Evolutionary conservation across 179 eudicot species (phyloP), one percentile per base, ranked within the genome.

Genomic region (Beta lomatogona): DNA sequence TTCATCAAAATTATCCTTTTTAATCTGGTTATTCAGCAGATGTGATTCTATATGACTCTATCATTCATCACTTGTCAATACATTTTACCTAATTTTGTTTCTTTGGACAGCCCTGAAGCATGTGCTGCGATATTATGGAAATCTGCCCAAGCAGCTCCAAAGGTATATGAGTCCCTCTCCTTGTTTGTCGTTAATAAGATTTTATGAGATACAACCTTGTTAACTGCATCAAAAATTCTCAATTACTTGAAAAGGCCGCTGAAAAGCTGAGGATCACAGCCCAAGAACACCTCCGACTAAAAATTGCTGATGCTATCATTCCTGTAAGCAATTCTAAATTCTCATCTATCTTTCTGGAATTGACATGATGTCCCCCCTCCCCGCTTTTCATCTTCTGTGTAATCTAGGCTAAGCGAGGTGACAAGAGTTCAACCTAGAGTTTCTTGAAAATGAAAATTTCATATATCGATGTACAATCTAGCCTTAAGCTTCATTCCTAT

Each of bases 71-170:
- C 9, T 70, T 45, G n/a, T 18, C 25, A 71, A 19, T n/a, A 44
- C 53, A 44, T 31, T n/a, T 31, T 45, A 69, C 22, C 31, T 71
- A 15, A 21, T 41, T 19, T 12, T 15, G 55, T 6, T 79, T 88
- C 71, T 69, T 3, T 46, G 25, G 82, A 78, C 92, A 94, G 99
- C 73, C 99, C 99, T 70, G 99, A 95, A 86, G 99, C 99, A 78
- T 94, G 98, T 89, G 97, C 99, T 44, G 98, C 99, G 69, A 95
- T 95, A 84, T 86, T 94, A 81, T 95, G 92, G 91, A 95, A 95
- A 86, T 88, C 78, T 85, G 91, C 98, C 79, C 87, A 91, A 87
- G 95, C 92, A 63, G 83, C 98, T 74, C 97, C 98, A 41, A 88
- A 86, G 98, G 98, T 95, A 64, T 64, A 36, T 36, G 18, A 76